Conservation (phyloP, 176 grass and related monocot species). For the Oryza longistaminata region DNA sequence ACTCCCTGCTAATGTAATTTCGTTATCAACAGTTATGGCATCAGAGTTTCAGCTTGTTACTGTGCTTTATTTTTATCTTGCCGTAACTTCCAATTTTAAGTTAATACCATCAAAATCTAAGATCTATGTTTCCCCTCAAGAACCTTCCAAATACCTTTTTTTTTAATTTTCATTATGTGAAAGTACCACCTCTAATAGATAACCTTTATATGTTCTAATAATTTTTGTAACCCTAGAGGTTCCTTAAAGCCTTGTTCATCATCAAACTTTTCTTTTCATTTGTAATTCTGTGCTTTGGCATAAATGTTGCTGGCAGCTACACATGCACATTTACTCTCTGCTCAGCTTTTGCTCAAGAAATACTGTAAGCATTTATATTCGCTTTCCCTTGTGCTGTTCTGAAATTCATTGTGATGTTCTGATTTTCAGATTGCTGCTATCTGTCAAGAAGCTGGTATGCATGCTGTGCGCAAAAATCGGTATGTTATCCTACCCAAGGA, state of each 20-base stretch:
- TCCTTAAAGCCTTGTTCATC: neutral
- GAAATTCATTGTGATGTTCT: neutral
- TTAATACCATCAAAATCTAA: neutral
- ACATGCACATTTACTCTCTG: no score
- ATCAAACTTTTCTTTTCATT: neutral
- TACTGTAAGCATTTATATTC: neutral
- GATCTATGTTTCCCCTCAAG: neutral
- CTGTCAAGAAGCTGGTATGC: conserved; percentile 98
- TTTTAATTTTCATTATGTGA: neutral
- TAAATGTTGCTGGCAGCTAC: no score
- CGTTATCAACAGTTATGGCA: neutral
- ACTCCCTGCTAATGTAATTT: neutral
- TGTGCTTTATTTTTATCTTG: neutral
- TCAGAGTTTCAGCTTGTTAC: neutral
- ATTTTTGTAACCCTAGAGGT: neutral
- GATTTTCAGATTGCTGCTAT: conserved; percentile 76
- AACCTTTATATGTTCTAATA: neutral
- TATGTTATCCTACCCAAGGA: conserved; percentile 98
- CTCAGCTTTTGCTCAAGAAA: no score
- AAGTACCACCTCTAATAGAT: no score
- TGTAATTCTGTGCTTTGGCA: no score
- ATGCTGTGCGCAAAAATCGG: conserved; percentile 93
- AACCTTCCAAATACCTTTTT: neutral
- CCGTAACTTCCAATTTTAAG: neutral
- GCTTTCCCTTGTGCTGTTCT: neutral